These are phyloP conservation scores for Metschnikowia similis DNA, from an alignment of 805 yeast genomes.

Conservation along the genomic window DNA sequence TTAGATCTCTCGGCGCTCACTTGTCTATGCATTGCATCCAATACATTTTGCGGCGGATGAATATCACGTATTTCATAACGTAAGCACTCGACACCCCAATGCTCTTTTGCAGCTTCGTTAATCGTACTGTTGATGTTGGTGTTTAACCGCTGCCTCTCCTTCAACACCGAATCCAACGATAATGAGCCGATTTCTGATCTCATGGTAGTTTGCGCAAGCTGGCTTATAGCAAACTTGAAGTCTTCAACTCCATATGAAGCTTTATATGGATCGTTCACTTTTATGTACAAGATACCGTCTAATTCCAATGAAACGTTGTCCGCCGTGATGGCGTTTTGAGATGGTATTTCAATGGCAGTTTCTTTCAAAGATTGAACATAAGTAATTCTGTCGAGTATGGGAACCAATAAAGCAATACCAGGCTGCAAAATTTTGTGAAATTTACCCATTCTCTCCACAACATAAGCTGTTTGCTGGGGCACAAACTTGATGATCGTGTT, in stretches of 20 bases:
- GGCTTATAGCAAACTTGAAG: conserved; percentile 79
- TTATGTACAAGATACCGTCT: conserved; percentile 79
- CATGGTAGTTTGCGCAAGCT: conserved; percentile 89
- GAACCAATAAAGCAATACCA: conserved; percentile 70
- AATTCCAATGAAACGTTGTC: conserved; percentile 82
- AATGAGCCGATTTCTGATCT: conserved; percentile 83
- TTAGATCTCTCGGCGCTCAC: conserved; percentile 85
- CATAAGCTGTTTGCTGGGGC: conserved; percentile 89
- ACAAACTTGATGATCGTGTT: conserved; percentile 74
- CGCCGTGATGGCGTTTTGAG: conserved; percentile 79
- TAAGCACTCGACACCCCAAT: conserved; percentile 80
- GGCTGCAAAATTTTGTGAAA: conserved; percentile 65
- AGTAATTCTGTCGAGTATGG: conserved; percentile 69
- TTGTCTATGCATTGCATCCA: conserved; percentile 89
- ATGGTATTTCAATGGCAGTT: conserved; percentile 78
- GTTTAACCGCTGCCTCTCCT: conserved; percentile 72
- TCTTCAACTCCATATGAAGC: conserved; percentile 88
- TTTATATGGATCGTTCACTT: conserved; percentile 75
- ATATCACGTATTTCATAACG: conserved; percentile 86
- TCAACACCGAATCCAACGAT: conserved; percentile 71
- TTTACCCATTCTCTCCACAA: conserved; percentile 88
- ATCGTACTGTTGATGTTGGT: conserved; percentile 69
- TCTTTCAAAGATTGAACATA: conserved; percentile 83
- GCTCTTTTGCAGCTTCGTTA: conserved; percentile 75
- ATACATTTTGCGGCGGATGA: conserved; percentile 80